Evolutionary conservation across 371 early-diverging fungal genomes (phyloP).

Genomic region (Entomophthora muscae): DNA sequence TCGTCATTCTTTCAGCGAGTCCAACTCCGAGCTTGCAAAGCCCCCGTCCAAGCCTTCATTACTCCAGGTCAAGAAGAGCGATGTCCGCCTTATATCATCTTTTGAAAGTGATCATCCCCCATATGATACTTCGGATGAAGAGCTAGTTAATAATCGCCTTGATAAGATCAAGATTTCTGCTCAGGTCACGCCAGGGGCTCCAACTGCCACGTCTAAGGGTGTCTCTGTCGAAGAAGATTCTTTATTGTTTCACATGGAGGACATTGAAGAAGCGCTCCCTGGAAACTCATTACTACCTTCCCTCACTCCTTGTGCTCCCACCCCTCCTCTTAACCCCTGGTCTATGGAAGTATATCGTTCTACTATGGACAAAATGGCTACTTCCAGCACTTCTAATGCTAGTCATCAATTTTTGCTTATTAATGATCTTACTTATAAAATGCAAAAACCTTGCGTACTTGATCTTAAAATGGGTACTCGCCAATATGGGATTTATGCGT

Average conservation of each 20-base stretch:
- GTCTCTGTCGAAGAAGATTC: slow-evolving; percentile 9
- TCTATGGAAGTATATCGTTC: slow-evolving; percentile 22
- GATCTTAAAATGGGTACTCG: slow-evolving; percentile 97
- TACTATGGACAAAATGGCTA: slow-evolving; percentile 17
- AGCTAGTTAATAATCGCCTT: no score
- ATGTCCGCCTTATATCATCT: not conserved
- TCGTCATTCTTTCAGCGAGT: slow-evolving; percentile 15
- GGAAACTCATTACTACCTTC: not conserved
- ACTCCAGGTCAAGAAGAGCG: slow-evolving; percentile 14
- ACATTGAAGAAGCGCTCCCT: slow-evolving; percentile 10
- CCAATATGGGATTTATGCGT: slow-evolving; percentile 83
- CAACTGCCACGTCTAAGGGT: not conserved
- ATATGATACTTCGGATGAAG: slow-evolving; percentile 3
- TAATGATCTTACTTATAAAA: slow-evolving; percentile 79
- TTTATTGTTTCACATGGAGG: slow-evolving; percentile 21
- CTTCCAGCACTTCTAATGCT: slow-evolving; percentile 10
- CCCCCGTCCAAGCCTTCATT: slow-evolving; percentile 10
- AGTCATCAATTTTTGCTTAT: slow-evolving; percentile 46
- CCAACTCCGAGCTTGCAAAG: slow-evolving; percentile 12
- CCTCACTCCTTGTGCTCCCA: not conserved
- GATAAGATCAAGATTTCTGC: no score
- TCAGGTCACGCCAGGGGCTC: not conserved
- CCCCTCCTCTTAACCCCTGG: slow-evolving; percentile 27
- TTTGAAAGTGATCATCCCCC: slow-evolving; percentile 2
- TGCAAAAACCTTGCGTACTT: slow-evolving; percentile 76